Evolutionary conservation across 2,329 filamentous ascomycete species (phyloP).

Genomic region (Arachnopeziza araneosa): DNA sequence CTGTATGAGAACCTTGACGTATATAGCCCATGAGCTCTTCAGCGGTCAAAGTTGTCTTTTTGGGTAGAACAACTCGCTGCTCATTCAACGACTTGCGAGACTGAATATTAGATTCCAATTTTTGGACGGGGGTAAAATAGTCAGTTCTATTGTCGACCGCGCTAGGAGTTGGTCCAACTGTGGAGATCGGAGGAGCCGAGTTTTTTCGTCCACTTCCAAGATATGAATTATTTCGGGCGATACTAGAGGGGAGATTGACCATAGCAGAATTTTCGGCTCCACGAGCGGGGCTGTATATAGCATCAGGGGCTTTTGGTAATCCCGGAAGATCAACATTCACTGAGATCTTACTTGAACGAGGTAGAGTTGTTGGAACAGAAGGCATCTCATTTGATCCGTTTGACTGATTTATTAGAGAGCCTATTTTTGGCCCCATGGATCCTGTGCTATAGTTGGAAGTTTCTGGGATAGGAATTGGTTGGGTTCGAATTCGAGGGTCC

Average conservation of each 20-base stretch:
- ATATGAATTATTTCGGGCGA: slow-evolving; percentile 23
- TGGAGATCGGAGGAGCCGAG: slow-evolving; percentile 23
- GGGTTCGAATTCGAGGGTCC: slow-evolving; percentile 48
- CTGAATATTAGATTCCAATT: slow-evolving; percentile 7
- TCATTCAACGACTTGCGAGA: slow-evolving; percentile 2
- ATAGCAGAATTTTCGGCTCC: slow-evolving; percentile 21
- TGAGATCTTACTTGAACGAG: slow-evolving; percentile 15
- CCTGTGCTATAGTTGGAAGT: slow-evolving; percentile 1
- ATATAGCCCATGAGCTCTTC: slow-evolving; percentile 69
- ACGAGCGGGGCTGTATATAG: slow-evolving; percentile 32
- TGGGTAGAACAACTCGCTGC: slow-evolving; percentile 12
- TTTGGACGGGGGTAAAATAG: slow-evolving; percentile 20
- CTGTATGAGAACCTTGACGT: slow-evolving; percentile 41
- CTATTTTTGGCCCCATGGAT: not conserved
- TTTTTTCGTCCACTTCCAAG: slow-evolving; percentile 16
- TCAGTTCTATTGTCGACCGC: slow-evolving; percentile 16
- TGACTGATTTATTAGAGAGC: slow-evolving; percentile 11
- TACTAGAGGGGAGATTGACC: slow-evolving; percentile 22
- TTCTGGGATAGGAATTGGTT: slow-evolving; percentile 38
- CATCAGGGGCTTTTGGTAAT: slow-evolving; percentile 32
- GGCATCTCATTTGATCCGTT: slow-evolving; percentile 29
- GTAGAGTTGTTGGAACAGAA: slow-evolving; percentile 17
- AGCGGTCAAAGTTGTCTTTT: slow-evolving; percentile 35
- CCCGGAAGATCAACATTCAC: slow-evolving; percentile 23
- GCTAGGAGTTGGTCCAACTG: slow-evolving; percentile 18